phyloP scores from a whole-genome alignment of 2,329 filamentous ascomycete species.

The Phoma sp. region DNA sequence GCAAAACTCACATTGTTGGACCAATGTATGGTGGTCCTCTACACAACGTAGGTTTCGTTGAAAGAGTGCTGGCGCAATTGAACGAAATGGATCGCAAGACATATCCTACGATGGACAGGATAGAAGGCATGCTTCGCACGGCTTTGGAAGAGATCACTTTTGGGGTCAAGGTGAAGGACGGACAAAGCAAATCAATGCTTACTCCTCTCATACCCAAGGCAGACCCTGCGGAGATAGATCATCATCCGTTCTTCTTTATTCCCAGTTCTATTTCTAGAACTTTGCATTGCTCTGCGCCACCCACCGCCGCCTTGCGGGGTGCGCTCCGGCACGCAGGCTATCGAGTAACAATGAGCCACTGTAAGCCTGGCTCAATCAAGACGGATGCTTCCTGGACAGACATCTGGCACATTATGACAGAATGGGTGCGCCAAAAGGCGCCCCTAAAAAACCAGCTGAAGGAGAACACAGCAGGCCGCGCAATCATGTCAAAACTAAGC shows the following conservation, averaged over 20 bases:
- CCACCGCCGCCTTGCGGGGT: conserved; percentile 79
- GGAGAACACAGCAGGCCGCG: conserved; percentile 72
- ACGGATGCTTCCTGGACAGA: conserved; percentile 90
- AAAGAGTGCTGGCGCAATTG: conserved; percentile 75
- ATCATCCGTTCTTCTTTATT: conserved; percentile 84
- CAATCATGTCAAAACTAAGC: conserved; percentile 60
- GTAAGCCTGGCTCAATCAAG: conserved; percentile 87
- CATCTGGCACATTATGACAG: conserved; percentile 91
- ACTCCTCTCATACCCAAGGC: conserved; percentile 49
- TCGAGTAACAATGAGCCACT: conserved; percentile 82
- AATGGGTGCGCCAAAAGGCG: conserved; percentile 83
- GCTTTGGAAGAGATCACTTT: conserved; percentile 75
- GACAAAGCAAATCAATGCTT: conserved; percentile 29
- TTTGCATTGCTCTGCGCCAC: conserved; percentile 78
- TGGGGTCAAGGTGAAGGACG: conserved; percentile 28
- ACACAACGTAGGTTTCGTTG: conserved; percentile 83
- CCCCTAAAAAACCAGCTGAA: conserved; percentile 78
- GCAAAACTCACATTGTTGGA: conserved; percentile 84
- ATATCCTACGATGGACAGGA: conserved; percentile 80
- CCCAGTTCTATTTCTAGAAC: conserved; percentile 76
- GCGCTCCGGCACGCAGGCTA: conserved; percentile 84
- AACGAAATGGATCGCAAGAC: conserved; percentile 68
- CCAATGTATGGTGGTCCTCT: conserved; percentile 95
- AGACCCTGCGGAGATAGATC: conserved; percentile 61
- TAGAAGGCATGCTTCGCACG: conserved; percentile 90